A percentile compares a stretch with the other conserved stretches of the same genome.
Conservation (phyloP, 148 eudicot species). For the Chenopodium suecicum region DNA sequence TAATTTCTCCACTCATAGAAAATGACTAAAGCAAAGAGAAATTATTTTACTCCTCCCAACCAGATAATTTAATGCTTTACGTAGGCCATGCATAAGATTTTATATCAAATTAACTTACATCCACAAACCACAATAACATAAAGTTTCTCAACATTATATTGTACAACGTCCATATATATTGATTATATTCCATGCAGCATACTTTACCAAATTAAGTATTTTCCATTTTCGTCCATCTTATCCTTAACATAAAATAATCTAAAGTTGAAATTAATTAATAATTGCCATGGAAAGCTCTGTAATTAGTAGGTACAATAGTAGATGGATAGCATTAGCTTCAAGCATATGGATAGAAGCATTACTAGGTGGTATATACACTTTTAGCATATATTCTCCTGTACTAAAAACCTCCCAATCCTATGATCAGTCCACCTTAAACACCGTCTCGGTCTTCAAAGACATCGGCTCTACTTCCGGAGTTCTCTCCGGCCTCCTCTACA, state of each 20-base stretch:
- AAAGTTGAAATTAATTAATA: not conserved
- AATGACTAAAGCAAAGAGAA: not conserved
- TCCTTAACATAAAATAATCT: not conserved
- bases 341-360: conserved; percentile 75
- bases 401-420: conserved; percentile 62
- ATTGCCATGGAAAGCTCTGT: no score
- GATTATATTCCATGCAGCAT: no score
- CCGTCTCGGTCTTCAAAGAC: conserved; percentile 78
- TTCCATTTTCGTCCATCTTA: no score
- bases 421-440: conserved; percentile 75
- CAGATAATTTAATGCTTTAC: not conserved
- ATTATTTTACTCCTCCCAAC: not conserved
- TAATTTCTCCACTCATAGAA: not conserved
- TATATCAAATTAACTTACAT: not conserved
- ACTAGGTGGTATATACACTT: conserved; percentile 33
- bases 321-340: conserved; percentile 63
- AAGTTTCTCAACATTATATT: no score
- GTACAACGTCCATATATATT: no score
- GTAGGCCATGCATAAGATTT: not conserved
- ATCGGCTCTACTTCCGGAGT: conserved; percentile 80
- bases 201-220: no score
- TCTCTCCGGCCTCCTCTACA: conserved; percentile 74
- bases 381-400: conserved; percentile 66
- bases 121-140: no score
- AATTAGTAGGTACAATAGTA: conserved; percentile 17